Evolutionary conservation across 2,329 filamentous ascomycete species (phyloP).

Genomic region (Aureobasidium sp.): DNA sequence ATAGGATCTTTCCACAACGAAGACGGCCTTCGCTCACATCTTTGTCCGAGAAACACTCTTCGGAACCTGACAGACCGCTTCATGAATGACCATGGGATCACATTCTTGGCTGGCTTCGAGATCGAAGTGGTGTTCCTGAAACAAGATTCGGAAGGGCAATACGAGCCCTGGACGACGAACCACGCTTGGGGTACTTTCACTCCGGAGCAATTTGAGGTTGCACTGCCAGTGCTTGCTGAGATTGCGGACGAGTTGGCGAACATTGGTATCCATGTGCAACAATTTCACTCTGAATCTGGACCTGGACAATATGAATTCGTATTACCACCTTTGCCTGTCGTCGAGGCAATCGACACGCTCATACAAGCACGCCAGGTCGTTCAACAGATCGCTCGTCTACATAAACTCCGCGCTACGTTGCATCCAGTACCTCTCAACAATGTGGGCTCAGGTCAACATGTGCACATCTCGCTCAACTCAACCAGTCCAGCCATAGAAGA

Average conservation of each 20-base stretch:
- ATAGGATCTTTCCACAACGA: constrained; percentile 57
- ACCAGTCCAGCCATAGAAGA: constrained; percentile 11
- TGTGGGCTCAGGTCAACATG: constrained; percentile 60
- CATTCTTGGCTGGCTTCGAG: constrained; percentile 68
- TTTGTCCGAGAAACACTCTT: constrained; percentile 53
- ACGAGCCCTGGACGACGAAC: constrained; percentile 46
- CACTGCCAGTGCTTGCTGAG: constrained; percentile 54
- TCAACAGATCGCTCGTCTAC: constrained; percentile 51
- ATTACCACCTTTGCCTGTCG: constrained; percentile 52
- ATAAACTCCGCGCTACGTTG: constrained; percentile 60
- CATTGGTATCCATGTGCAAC: constrained; percentile 59
- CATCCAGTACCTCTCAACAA: constrained; percentile 58
- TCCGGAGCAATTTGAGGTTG: constrained; percentile 50
- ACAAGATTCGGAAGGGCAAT: constrained; percentile 30
- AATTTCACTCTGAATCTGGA: constrained; percentile 67
- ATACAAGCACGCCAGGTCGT: constrained; percentile 65
- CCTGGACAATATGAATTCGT: constrained; percentile 72
- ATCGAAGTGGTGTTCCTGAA: constrained; percentile 67
- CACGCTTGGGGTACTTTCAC: constrained; percentile 66
- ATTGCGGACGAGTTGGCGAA: constrained; percentile 53
- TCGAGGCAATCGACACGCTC: constrained; percentile 63
- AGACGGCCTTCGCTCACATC: constrained; percentile 41
- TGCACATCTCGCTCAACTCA: constrained; percentile 59
- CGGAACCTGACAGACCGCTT: constrained; percentile 45
- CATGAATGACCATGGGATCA: constrained; percentile 42